phyloP scores from a whole-genome alignment of 129 eudicot genomes.

The Heracleum sosnowskyi region DNA sequence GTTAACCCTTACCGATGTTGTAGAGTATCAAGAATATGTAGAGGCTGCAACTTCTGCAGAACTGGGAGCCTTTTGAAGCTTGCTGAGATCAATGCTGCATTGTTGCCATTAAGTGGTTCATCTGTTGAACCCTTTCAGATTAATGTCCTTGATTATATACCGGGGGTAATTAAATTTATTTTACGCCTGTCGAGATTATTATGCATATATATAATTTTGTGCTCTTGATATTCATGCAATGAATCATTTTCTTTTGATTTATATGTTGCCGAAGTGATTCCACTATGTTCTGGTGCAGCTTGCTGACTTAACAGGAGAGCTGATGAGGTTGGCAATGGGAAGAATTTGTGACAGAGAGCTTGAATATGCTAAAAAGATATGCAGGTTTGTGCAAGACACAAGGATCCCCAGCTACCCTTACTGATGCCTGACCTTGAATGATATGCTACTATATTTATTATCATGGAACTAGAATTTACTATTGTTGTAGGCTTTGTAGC shows the following conservation, averaged over 20 bases:
- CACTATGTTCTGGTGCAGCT: slow-evolving; percentile 33
- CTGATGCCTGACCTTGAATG: slow-evolving; percentile 40
- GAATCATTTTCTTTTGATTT: not conserved
- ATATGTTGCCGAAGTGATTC: not conserved
- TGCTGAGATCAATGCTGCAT: slow-evolving; percentile 71
- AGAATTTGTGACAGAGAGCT: slow-evolving; percentile 85
- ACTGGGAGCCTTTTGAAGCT: slow-evolving; percentile 64
- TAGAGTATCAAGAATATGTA: slow-evolving; percentile 90
- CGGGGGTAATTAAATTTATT: slow-evolving; percentile 52
- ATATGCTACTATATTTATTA: not conserved
- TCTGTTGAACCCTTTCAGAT: slow-evolving; percentile 82
- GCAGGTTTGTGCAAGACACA: slow-evolving; percentile 78
- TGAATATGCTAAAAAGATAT: slow-evolving; percentile 77
- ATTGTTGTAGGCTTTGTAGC: not conserved
- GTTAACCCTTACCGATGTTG: not conserved
- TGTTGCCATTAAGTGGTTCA: slow-evolving; percentile 69
- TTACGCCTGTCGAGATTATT: not conserved
- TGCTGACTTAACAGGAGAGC: slow-evolving; percentile 92
- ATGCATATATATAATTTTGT: not conserved
- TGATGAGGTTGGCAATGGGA: slow-evolving; percentile 94
- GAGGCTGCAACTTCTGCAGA: slow-evolving; percentile 91
- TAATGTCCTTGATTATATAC: slow-evolving; percentile 68
- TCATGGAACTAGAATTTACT: not conserved
- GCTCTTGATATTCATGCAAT: not conserved
- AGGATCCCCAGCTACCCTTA: slow-evolving; percentile 38